phyloP scores from a whole-genome alignment of 345 rosid genomes.

The Capsella bursapastoris region DNA sequence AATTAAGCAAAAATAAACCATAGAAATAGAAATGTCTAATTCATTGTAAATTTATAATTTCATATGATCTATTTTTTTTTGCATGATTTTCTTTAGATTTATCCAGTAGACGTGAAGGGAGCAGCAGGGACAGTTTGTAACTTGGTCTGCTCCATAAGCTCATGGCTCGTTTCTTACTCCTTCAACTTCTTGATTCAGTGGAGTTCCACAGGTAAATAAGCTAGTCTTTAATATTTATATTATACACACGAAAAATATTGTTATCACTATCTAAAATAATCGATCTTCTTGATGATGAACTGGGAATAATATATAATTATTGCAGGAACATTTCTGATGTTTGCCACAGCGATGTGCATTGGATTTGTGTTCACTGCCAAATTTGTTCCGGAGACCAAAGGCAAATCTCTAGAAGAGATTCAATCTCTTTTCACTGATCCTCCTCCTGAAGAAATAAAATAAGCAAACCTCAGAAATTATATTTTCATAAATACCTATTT shows the following conservation, averaged over 20 bases:
- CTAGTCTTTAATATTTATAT: not conserved
- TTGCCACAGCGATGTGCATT: constrained; percentile 29
- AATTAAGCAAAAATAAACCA: not conserved
- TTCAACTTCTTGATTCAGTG: constrained; percentile 58
- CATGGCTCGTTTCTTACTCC: constrained; percentile 56
- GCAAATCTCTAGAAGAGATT: constrained; percentile 50
- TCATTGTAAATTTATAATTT: not conserved
- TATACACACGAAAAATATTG: not conserved
- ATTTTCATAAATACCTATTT: no score
- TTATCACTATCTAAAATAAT: not conserved
- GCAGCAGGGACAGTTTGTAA: constrained; percentile 61
- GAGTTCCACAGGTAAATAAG: constrained; percentile 53
- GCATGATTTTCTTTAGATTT: constrained; percentile 41
- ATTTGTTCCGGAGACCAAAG: constrained; percentile 53
- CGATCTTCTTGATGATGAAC: constrained; percentile 3
- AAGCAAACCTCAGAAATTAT: no score
- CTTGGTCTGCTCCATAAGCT: constrained; percentile 50
- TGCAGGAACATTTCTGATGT: constrained; percentile 55
- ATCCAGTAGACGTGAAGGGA: constrained; percentile 60
- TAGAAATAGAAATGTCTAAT: not conserved
- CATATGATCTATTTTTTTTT: not conserved
- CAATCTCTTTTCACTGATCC: constrained; percentile 41
- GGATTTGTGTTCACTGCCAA: constrained; percentile 52
- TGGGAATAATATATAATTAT: not conserved
- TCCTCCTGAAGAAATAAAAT: not conserved